Evolutionary conservation across 2,329 filamentous ascomycete genomes (phyloP), one percentile per base, ranked within the genome.

Genomic region (Aspergillus sp.): DNA sequence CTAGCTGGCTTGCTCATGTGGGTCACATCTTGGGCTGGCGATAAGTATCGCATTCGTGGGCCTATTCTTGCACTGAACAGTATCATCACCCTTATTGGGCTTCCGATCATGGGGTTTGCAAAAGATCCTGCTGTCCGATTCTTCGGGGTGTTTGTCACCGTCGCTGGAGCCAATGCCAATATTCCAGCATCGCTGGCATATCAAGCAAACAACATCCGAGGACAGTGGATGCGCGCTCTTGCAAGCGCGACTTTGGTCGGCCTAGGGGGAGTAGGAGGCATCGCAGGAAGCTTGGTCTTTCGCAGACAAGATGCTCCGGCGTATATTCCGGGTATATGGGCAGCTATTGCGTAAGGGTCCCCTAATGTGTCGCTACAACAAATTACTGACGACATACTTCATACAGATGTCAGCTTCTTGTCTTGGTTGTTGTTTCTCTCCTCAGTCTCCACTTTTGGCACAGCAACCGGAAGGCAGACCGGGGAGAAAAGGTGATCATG

Each of bases 201-300:
- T 74, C 89, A 93, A 74, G 88, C 89, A 42, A 94, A 93, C 74
- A 95, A 95, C 71, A 87, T 95, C 65, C 85, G 88, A 49, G 90
- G 89, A 0, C 89, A 94, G 74, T 94, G 89, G 88, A 94, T 93
- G 75, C 84, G 90, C 45, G 89, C 89, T 1, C 85, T 94, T 59
- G 87, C 85, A 68, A 88, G 85, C 54, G 88, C 89, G 2, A 42
- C 40, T 5, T 2, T 42, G 17, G 40, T 42, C 5, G 40, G 40
- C 6, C 2, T 88, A 44, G 89, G 89, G 5, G 89, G 88, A 3
- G 77, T 94, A 23, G 89, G 90, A 29, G 89, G 90, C 23, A 93
- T 94, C 57, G 81, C 84, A 1, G 88, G 88, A n/a, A 84, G 83
- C 59, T 75, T 89, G 52, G 85, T 92, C 10, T 94, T 93, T 73